These are phyloP conservation scores for Russula sp. DNA, from an alignment of 768 basidiomycete genomes.

Conservation along the genomic window DNA sequence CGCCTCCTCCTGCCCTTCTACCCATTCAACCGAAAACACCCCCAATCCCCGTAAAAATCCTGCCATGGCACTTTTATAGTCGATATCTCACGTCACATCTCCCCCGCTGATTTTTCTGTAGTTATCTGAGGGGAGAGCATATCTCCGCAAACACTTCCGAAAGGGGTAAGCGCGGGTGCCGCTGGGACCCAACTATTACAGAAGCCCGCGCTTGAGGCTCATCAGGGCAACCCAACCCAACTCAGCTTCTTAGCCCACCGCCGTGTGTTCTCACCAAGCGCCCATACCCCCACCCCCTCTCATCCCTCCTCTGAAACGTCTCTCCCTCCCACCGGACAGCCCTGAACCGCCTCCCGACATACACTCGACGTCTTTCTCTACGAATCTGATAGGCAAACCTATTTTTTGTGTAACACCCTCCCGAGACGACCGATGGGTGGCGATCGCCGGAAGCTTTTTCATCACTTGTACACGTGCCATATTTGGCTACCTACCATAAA, in stretches of 20 bases:
- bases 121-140: not conserved
- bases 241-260: constrained; percentile 12
- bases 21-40: not conserved
- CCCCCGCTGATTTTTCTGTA: constrained; percentile 18
- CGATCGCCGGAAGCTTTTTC: constrained; percentile 14
- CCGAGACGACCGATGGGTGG: not conserved
- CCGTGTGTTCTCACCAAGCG: constrained; percentile 6
- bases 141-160: constrained; percentile 19
- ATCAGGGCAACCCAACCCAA: constrained; percentile 17
- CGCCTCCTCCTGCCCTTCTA: constrained; percentile 7
- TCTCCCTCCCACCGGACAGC: not conserved
- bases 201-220: constrained; percentile 21
- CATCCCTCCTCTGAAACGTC: constrained; percentile 5
- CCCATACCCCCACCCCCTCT: not conserved
- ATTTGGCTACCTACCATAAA: constrained; percentile 11
- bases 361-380: not conserved
- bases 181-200: constrained; percentile 20
- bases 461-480: not conserved
- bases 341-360: not conserved
- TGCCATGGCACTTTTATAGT: not conserved
- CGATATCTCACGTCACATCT: not conserved
- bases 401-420: constrained; percentile 1
- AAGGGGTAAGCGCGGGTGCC: constrained; percentile 20
- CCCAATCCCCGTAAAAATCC: not conserved
- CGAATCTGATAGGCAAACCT: not conserved